Base-by-base conservation (phyloP, 75 land plant species). In the Isoetes taiwanensis region DNA sequence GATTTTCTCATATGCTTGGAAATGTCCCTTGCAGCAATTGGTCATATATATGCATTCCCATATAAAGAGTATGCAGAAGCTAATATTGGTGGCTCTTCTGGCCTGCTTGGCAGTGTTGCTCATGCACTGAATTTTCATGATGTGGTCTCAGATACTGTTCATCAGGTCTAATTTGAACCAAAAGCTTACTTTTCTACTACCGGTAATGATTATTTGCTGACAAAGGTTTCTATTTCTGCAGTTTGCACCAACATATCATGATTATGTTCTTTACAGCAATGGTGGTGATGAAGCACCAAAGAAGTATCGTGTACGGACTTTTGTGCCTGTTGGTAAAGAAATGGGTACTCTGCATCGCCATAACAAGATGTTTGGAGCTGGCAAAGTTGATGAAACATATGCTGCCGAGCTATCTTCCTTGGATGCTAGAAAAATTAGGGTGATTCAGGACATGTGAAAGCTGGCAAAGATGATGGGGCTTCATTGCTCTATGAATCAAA, bases 241-340 rank as follows among this genome's bases (percentile, higher is more conserved):
- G 98, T 93, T 93, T 78, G 98, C 98, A n/a, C 98, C 98, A 1
- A 88, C 98, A 4, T 93, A 93, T 62, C 96, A 93, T 71, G 96
- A 93, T 55, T 93, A 93, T 56, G 81, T 93, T 0, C 74, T 93
- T 3, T 93, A 93, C 71, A 88, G 84, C 61, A 79, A 83, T 66
- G 90, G 79, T 14, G 77, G 80, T 64, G 81, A 84, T 55, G 95
- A 84, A 10, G 86, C 80, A 17, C 64, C 86, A 39, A 79, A 62
- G 28, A 82, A 77, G 56, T 88, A 88, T 63, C 58, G 96, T 10
- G 73, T 84, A 2, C 75, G 90, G 0, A 93, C 98, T 3, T 84
- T 93, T 73, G 96, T 93, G 41, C 90, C 85, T 32, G 84, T 90
- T 32, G 90, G 84, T 2, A 89, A 64, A 17, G 98, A 93, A 43